Percentiles rank a stretch among this genome's conserved stretches.
Conservation (phyloP, 805 yeast genomes). For the Limtongia smithiae region DNA sequence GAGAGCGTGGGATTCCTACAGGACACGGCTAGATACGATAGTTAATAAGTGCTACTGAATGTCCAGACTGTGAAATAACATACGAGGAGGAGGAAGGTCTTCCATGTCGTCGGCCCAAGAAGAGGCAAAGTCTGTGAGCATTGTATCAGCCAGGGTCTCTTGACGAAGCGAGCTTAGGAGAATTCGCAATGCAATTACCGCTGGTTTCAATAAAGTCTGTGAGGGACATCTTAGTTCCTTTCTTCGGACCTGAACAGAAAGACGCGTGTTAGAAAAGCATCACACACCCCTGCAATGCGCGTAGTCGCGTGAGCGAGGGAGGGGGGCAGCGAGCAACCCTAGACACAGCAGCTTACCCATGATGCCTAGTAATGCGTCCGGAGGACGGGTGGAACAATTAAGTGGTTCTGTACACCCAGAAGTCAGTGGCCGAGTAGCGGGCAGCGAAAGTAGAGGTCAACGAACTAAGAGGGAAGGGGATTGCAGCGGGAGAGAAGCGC, state of each 20-base stretch:
- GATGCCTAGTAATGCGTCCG: not conserved
- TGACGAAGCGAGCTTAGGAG: not conserved
- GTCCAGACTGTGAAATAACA: slow-evolving; percentile 1
- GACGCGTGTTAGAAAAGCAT: not conserved
- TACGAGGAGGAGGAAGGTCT: slow-evolving; percentile 26
- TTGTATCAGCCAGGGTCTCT: not conserved
- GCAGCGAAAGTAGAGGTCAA: too few species aligned
- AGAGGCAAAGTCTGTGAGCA: slow-evolving; percentile 13
- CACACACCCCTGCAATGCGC: not conserved
- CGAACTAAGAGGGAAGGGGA: too few species aligned
- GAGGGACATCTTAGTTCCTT: slow-evolving; percentile 26
- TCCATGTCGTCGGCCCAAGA: slow-evolving; percentile 31
- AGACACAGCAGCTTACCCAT: slow-evolving; percentile 4
- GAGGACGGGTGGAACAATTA: not conserved
- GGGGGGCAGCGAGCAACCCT: not conserved
- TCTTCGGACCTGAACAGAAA: slow-evolving; percentile 8
- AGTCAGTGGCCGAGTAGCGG: too few species aligned
- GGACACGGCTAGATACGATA: not conserved
- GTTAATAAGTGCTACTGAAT: not conserved
- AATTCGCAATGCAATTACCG: slow-evolving; percentile 6
- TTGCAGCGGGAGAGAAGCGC: too few species aligned
- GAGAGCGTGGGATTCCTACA: too few species aligned
- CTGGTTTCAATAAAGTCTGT: slow-evolving; percentile 24
- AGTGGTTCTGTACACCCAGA: not conserved
- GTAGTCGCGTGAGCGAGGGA: not conserved